Conservation (phyloP, 352 stramenopile species). For the Peronospora belbahrii region DNA sequence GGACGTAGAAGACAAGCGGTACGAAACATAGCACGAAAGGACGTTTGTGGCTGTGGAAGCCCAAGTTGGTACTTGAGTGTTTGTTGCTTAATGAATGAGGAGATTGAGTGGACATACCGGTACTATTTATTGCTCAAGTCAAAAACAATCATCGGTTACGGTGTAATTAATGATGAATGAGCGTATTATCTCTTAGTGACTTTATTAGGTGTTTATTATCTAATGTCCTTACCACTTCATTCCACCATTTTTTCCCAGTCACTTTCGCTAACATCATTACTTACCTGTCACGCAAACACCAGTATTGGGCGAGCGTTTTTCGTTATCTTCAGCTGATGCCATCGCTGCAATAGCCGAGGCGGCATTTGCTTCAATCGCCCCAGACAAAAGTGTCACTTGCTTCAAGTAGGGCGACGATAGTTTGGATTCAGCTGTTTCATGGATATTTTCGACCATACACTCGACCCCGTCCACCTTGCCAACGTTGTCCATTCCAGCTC, state of each 20-base stretch:
- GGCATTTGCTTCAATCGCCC: constrained; percentile 18
- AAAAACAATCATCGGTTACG: too few relatives aligned
- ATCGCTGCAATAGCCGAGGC: constrained; percentile 18
- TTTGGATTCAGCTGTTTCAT: constrained; percentile 15
- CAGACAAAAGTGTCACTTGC: constrained; percentile 16
- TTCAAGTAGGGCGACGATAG: constrained; percentile 14
- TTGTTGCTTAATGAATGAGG: too few relatives aligned
- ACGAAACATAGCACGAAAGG: constrained; percentile 51
- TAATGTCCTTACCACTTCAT: too few relatives aligned
- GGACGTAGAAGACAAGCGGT: constrained; percentile 43
- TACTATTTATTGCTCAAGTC: too few relatives aligned
- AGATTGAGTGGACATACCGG: too few relatives aligned
- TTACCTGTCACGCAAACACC: constrained; percentile 11
- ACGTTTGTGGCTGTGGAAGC: too few relatives aligned
- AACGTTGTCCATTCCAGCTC: not conserved
- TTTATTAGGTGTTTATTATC: too few relatives aligned
- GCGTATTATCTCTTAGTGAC: too few relatives aligned
- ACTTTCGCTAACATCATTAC: constrained; percentile 2
- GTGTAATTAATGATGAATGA: too few relatives aligned
- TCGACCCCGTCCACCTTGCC: not conserved
- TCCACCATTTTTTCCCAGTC: constrained; percentile 30
- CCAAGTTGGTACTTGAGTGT: too few relatives aligned
- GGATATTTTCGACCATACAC: not conserved
- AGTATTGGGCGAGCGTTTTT: constrained; percentile 14
- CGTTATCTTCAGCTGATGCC: constrained; percentile 15